These are phyloP conservation scores for Diutina rugosa DNA, from an alignment of 1,139 yeast genomes.

Conservation along the genomic window DNA sequence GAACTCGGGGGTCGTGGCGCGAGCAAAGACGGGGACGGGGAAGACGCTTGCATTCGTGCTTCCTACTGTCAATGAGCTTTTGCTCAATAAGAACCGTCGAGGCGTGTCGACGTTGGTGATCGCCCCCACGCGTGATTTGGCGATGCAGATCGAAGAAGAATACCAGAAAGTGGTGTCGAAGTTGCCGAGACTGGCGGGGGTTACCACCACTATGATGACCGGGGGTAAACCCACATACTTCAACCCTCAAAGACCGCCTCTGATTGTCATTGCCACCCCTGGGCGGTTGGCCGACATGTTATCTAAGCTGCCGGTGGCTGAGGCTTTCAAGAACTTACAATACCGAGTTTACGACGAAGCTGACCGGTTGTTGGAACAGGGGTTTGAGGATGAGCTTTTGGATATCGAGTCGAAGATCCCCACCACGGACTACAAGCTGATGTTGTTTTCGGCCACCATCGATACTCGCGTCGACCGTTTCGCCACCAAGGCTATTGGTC, in stretches of 20 bases:
- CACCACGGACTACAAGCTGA: conserved; percentile 27
- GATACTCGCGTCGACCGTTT: conserved; percentile 52
- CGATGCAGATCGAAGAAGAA: conserved; percentile 70
- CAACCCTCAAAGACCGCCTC: conserved; percentile 12
- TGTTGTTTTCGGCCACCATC: conserved; percentile 82
- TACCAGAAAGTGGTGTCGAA: conserved; percentile 21
- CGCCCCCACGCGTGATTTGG: conserved; percentile 90
- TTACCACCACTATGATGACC: neutral
- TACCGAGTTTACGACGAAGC: conserved; percentile 82
- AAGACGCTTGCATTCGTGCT: conserved; percentile 82
- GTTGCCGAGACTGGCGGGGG: neutral
- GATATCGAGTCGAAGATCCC: conserved; percentile 29
- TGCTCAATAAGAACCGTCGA: conserved; percentile 9
- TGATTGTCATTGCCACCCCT: conserved; percentile 78
- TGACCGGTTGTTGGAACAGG: conserved; percentile 67
- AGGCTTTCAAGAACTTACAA: conserved; percentile 39
- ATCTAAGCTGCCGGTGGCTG: conserved; percentile 27
- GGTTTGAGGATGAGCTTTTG: conserved; percentile 54
- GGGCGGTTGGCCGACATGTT: conserved; percentile 67
- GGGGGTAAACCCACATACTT: conserved; percentile 1
- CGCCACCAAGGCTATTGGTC: conserved; percentile 54
- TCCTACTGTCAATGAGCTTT: conserved; percentile 47
- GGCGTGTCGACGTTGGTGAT: conserved; percentile 50
- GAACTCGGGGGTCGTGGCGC: conserved; percentile 57
- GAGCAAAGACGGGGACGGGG: conserved; percentile 95